phyloP scores from a whole-genome alignment of 805 yeast species.

The Candida verbasci region DNA sequence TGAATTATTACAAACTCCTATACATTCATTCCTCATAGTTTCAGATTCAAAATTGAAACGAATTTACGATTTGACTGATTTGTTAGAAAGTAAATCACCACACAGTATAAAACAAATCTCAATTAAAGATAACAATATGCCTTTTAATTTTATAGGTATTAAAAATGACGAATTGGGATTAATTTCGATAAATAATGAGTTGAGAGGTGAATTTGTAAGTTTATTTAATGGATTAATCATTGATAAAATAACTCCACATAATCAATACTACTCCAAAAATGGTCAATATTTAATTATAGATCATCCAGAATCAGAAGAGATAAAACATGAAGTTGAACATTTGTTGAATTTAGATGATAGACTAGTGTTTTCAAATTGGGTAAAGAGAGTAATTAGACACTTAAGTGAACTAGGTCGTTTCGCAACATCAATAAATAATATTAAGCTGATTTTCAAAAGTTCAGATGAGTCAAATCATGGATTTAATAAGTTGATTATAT shows the following conservation, averaged over 20 bases:
- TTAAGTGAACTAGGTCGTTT: constrained; percentile 29
- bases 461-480: constrained; percentile 22
- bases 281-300: constrained; percentile 22
- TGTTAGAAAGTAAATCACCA: constrained; percentile 12
- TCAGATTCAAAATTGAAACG: constrained; percentile 7
- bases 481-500: constrained; percentile 28
- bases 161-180: constrained; percentile 5
- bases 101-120: constrained; percentile 14
- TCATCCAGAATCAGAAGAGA: constrained; percentile 24
- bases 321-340: constrained; percentile 26
- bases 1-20: constrained; percentile 6
- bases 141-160: constrained; percentile 9
- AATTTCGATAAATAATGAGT: constrained; percentile 1
- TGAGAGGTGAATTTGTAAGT: constrained; percentile 8
- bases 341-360: constrained; percentile 20
- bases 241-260: neutral
- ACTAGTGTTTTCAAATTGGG: constrained; percentile 22
- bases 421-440: constrained; percentile 10
- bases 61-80: constrained; percentile 21
- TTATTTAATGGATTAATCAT: constrained; percentile 8
- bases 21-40: constrained; percentile 9
- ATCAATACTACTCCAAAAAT: constrained; percentile 6
- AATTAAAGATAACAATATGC: constrained; percentile 3
- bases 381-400: constrained; percentile 27
- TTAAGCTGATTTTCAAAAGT: neutral